A percentile compares a stretch with the other conserved stretches of the same genome.
phyloP scores from a whole-genome alignment of 768 basidiomycete species.

The Infundibulicybe gibba region DNA sequence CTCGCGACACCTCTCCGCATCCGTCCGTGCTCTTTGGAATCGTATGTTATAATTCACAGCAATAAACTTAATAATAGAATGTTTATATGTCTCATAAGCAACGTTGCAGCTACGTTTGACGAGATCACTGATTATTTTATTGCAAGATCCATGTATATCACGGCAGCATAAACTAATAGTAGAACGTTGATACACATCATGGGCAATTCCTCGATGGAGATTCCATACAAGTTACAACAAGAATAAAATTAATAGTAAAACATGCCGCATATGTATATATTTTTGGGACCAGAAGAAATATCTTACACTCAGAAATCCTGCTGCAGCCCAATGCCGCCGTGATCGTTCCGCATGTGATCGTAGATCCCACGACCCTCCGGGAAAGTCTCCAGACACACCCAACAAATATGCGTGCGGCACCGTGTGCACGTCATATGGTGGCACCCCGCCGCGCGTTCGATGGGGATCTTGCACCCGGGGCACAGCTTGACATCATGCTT shows the following conservation, averaged over 20 bases:
- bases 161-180: too few relatives aligned
- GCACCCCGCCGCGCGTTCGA: slow-evolving; percentile 74
- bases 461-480: slow-evolving; percentile 65
- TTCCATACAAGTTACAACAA: slow-evolving; percentile 13
- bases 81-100: too few relatives aligned
- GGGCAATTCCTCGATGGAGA: too few relatives aligned
- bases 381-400: slow-evolving; percentile 76
- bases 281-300: too few relatives aligned
- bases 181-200: too few relatives aligned
- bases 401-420: slow-evolving; percentile 78
- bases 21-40: too few relatives aligned
- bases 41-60: too few relatives aligned
- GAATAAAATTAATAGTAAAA: neutral
- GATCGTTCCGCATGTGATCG: slow-evolving; percentile 64
- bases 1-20: neutral
- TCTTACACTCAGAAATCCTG: slow-evolving; percentile 8
- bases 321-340: slow-evolving; percentile 59
- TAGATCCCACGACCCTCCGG: slow-evolving; percentile 69
- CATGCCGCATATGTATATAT: too few relatives aligned
- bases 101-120: too few relatives aligned
- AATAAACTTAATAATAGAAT: too few relatives aligned
- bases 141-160: too few relatives aligned
- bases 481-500: slow-evolving; percentile 69
- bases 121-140: too few relatives aligned
- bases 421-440: slow-evolving; percentile 80